Conservation (phyloP, 1,284 basidiomycete genomes). For the Trametes versicolor region DNA sequence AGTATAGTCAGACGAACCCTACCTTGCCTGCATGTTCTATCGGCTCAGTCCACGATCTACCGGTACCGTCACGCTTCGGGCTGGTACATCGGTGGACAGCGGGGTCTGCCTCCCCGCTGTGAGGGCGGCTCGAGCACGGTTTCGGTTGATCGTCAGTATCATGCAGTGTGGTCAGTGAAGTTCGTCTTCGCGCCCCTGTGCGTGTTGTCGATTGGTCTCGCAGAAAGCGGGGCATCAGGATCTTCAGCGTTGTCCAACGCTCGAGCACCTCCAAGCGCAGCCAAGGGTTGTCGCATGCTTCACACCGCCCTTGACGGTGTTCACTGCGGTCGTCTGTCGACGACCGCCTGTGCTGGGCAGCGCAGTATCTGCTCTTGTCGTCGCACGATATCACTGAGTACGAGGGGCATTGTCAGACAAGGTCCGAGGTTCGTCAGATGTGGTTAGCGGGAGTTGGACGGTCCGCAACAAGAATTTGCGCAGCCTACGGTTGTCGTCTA, state of each 20-base stretch:
- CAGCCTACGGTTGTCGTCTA: neutral
- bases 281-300: too few relatives aligned
- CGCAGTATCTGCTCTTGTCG: slow-evolving; percentile 2
- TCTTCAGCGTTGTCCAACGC: too few relatives aligned
- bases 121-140: neutral
- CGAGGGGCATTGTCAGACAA: slow-evolving; percentile 2
- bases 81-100: neutral
- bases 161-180: too few relatives aligned
- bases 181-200: too few relatives aligned
- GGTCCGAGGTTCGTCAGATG: neutral
- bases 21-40: neutral
- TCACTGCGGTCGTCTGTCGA: neutral
- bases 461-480: neutral
- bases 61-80: too few relatives aligned
- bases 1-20: neutral
- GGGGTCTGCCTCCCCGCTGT: neutral
- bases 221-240: too few relatives aligned
- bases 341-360: neutral
- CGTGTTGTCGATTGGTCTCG: too few relatives aligned
- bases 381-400: neutral
- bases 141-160: too few relatives aligned
- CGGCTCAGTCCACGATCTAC: neutral
- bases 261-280: too few relatives aligned
- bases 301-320: neutral
- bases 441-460: neutral